A percentile compares a stretch with the other conserved stretches of the same genome.
phyloP scores from a whole-genome alignment of 23 red algal genomes.

The Chondrus crispus region DNA sequence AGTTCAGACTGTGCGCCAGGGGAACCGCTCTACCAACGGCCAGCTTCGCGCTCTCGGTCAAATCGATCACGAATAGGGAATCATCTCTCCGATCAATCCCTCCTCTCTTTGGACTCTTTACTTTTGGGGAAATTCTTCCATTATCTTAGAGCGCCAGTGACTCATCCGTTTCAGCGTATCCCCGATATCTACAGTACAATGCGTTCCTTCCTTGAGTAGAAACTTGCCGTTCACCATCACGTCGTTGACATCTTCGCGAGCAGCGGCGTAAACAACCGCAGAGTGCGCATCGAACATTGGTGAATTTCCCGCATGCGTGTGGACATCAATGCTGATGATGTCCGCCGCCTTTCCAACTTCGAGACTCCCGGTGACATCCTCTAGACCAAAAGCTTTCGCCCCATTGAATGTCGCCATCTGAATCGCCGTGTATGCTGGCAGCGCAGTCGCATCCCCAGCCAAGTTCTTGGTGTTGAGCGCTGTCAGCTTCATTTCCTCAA shows the following conservation, averaged over 20 bases:
- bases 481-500: conserved; percentile 74
- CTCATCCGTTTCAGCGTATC: conserved; percentile 37
- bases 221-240: conserved; percentile 83
- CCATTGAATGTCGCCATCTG: conserved; percentile 92
- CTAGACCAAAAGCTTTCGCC: conserved; percentile 77
- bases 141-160: conserved; percentile 23
- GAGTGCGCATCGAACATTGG: conserved; percentile 80
- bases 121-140: conserved; percentile 49
- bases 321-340: conserved; percentile 75
- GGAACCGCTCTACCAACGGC: background rate
- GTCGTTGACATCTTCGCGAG: conserved; percentile 79
- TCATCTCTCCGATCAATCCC: background rate
- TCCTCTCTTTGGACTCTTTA: background rate
- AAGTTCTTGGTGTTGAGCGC: conserved; percentile 74
- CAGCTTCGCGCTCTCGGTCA: background rate
- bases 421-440: conserved; percentile 70
- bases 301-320: conserved; percentile 50
- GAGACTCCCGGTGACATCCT: conserved; percentile 72
- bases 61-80: background rate
- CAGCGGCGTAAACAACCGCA: conserved; percentile 83
- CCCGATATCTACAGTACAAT: conserved; percentile 41
- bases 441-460: conserved; percentile 51
- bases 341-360: conserved; percentile 83
- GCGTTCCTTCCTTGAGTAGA: conserved; percentile 50
- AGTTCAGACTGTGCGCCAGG: background rate